These are phyloP conservation scores for Tuber borchii DNA, from an alignment of 495 filamentous ascomycete genomes.

Conservation along the genomic window DNA sequence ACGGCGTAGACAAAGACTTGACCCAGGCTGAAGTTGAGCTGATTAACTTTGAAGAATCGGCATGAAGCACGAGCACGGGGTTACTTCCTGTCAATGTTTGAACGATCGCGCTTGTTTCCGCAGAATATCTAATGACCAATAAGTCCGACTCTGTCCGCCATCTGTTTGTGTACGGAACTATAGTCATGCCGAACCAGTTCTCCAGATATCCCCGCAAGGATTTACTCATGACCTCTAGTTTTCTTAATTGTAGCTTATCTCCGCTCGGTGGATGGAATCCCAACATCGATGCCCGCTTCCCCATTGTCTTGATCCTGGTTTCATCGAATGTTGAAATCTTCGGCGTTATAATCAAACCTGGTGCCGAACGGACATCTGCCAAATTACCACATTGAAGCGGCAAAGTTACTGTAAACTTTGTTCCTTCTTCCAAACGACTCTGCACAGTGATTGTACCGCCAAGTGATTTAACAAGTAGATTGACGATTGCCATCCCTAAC, in stretches of 20 bases:
- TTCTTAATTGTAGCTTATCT: background rate
- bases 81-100: background rate
- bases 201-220: background rate
- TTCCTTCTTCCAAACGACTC: constrained; percentile 52
- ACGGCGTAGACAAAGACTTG: background rate
- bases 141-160: background rate
- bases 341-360: background rate
- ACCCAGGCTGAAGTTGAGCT: background rate
- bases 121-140: background rate
- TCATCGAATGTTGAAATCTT: background rate
- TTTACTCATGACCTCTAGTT: background rate
- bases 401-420: constrained; percentile 44
- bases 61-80: background rate
- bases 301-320: background rate
- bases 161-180: background rate
- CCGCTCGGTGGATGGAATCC: background rate
- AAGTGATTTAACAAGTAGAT: constrained; percentile 55
- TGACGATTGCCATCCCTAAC: constrained; percentile 59
- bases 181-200: background rate
- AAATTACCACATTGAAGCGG: background rate
- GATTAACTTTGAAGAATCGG: background rate
- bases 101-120: background rate
- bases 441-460: constrained; percentile 54
- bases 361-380: background rate
- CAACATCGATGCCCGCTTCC: background rate